phyloP scores from a whole-genome alignment of 2,329 filamentous ascomycete species.

The Hyphodiscus sp. region DNA sequence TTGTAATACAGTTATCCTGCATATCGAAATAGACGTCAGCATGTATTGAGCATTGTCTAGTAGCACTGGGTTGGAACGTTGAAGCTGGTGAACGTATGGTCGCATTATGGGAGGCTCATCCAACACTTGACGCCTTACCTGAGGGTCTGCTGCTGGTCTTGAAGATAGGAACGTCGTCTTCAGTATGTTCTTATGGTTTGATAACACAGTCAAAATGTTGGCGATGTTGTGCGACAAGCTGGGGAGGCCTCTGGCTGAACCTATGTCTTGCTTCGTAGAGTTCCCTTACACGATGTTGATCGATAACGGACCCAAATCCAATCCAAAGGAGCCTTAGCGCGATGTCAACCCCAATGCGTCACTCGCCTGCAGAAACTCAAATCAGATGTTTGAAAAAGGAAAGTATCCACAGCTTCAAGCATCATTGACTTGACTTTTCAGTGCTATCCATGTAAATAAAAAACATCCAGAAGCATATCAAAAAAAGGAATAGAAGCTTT shows the following conservation, averaged over 20 bases:
- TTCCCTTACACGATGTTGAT: too few relatives aligned
- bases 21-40: not conserved
- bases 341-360: too few relatives aligned
- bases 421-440: too few relatives aligned
- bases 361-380: not conserved
- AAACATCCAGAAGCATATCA: too few relatives aligned
- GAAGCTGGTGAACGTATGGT: not conserved
- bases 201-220: not conserved
- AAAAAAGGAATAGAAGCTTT: too few relatives aligned
- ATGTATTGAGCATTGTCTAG: not conserved
- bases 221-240: not conserved
- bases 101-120: not conserved
- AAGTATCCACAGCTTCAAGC: not conserved
- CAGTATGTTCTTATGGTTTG: not conserved
- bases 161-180: not conserved
- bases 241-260: not conserved
- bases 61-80: not conserved
- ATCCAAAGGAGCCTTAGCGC: too few relatives aligned
- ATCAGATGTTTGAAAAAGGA: not conserved
- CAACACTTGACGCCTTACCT: not conserved
- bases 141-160: not conserved
- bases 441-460: too few relatives aligned
- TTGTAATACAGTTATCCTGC: not conserved
- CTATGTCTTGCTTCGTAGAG: too few relatives aligned
- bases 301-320: too few relatives aligned